phyloP scores from a whole-genome alignment of 2,329 filamentous ascomycete genomes.

The Cercospora citrullina region DNA sequence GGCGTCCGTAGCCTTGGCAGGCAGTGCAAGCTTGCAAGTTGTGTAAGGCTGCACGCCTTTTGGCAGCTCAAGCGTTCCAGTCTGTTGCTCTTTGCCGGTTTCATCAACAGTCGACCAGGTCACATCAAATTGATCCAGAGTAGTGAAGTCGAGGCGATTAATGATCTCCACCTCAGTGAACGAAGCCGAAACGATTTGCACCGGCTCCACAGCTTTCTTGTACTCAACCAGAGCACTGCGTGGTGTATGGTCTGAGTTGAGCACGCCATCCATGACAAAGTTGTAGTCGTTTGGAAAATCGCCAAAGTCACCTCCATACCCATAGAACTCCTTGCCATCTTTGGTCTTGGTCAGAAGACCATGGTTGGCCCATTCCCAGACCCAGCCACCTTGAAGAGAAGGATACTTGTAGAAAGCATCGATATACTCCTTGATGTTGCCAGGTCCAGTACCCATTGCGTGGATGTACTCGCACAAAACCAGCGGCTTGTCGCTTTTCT shows the following conservation, averaged over 20 bases:
- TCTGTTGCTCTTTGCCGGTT: not conserved
- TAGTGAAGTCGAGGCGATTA: slow-evolving; percentile 38
- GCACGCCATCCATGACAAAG: slow-evolving; percentile 50
- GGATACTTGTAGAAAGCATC: slow-evolving; percentile 62
- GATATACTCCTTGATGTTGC: slow-evolving; percentile 67
- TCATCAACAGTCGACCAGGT: slow-evolving; percentile 25
- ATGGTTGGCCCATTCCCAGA: slow-evolving; percentile 52
- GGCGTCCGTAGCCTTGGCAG: not conserved
- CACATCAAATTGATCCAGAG: slow-evolving; percentile 40
- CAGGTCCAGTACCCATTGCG: slow-evolving; percentile 75
- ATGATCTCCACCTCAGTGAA: slow-evolving; percentile 32
- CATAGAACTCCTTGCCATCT: slow-evolving; percentile 44
- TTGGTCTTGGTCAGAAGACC: slow-evolving; percentile 45
- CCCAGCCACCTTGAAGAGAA: slow-evolving; percentile 62
- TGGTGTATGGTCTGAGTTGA: slow-evolving; percentile 45
- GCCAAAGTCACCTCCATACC: slow-evolving; percentile 48
- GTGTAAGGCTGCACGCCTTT: slow-evolving; percentile 22
- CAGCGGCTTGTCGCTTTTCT: slow-evolving; percentile 52
- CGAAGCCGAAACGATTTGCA: slow-evolving; percentile 27
- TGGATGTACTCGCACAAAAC: slow-evolving; percentile 58
- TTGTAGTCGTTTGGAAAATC: slow-evolving; percentile 45
- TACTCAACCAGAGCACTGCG: slow-evolving; percentile 46
- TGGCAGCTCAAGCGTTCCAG: slow-evolving; percentile 18
- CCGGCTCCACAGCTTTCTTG: slow-evolving; percentile 48
- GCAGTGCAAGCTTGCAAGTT: slow-evolving; percentile 26